Base-by-base conservation (phyloP, 1,284 basidiomycete genomes). In the Erythrobasidium hasegawianum region DNA sequence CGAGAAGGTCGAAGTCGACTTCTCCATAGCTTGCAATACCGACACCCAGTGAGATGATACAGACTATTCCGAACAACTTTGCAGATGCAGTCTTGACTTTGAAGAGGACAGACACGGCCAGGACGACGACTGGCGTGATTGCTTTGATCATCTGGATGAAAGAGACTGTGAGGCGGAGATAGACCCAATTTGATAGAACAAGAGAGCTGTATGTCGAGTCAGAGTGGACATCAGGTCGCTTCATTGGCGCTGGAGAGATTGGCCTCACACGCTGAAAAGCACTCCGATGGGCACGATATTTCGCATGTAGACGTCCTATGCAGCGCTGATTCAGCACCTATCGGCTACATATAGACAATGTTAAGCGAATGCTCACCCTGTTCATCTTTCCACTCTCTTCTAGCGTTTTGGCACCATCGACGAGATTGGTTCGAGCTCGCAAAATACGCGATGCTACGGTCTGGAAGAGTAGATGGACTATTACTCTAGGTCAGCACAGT, bases 381-480 rank as follows among this genome's bases (percentile, higher is more conserved):
- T 61, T 73, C 72, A 80, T 72, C 1, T 59, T 50, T 9, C 26
- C 61, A 59, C 29, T 18, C 56, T 20, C 41, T 29, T 65, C 62
- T 4, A 65, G 27, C 10, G 39, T 41, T 49, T 89, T 89, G 16
- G 85, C 84, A 54, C 88, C 91, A 73, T 97, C 90, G n/a, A 97
- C 81, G 2, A 97, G 83, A 59, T 81, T 83, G 0, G 95, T 97
- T 47, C 91, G 96, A 47, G 89, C 85, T 71, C 92, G 87, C 43
- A 97, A 81, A 2, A 97, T 78, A 45, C 95, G 86, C 0, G 95
- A 97, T 11, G 93, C 90, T 62, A 94, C 82, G 2, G 94, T 86
- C 85, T 90, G 73, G 52, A 78, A 77, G 18, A 72, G 71, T 71
- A 75, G 74, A 71, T 76, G 66, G 71, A 73, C 71, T 39, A 69